Conservation (phyloP, 139 green algal genomes). For the Coelastrella sp. region DNA sequence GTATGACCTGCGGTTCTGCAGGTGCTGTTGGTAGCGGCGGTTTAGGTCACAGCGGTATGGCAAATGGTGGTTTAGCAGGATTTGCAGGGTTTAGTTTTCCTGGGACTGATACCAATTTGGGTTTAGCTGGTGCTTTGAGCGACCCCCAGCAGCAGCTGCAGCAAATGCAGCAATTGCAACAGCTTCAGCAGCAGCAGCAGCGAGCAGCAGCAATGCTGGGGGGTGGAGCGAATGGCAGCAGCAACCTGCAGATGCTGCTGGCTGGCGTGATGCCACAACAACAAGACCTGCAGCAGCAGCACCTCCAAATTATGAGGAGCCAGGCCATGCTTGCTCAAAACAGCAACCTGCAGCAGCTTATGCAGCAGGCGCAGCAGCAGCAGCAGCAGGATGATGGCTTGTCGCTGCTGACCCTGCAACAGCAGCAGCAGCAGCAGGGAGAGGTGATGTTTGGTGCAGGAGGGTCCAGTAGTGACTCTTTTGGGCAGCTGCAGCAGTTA, state of each 20-base stretch:
- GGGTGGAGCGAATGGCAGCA: background rate
- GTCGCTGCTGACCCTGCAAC: background rate
- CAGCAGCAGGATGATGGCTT: background rate
- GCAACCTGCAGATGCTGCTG: background rate
- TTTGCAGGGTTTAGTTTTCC: conserved; percentile 9
- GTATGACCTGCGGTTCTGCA: background rate
- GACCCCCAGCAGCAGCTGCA: background rate
- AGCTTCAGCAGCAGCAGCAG: conserved; percentile 30
- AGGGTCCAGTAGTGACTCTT: background rate
- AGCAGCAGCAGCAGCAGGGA: conserved; percentile 19
- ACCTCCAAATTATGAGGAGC: conserved; percentile 13
- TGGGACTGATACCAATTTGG: background rate
- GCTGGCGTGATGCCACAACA: conserved; percentile 35
- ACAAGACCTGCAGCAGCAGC: conserved; percentile 36
- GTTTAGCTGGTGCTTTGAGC: background rate
- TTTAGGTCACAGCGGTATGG: background rate
- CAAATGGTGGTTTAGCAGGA: background rate
- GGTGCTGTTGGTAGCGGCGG: background rate
- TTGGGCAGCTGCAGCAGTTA: background rate
- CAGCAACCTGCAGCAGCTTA: conserved; percentile 2
- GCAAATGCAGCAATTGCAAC: conserved; percentile 41
- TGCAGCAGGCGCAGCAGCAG: conserved; percentile 40
- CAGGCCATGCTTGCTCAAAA: conserved; percentile 23
- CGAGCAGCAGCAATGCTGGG: conserved; percentile 14
- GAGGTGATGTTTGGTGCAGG: background rate